Base-by-base conservation (phyloP, 371 early-diverging fungal species). In the Zopfochytrium polystomum region DNA sequence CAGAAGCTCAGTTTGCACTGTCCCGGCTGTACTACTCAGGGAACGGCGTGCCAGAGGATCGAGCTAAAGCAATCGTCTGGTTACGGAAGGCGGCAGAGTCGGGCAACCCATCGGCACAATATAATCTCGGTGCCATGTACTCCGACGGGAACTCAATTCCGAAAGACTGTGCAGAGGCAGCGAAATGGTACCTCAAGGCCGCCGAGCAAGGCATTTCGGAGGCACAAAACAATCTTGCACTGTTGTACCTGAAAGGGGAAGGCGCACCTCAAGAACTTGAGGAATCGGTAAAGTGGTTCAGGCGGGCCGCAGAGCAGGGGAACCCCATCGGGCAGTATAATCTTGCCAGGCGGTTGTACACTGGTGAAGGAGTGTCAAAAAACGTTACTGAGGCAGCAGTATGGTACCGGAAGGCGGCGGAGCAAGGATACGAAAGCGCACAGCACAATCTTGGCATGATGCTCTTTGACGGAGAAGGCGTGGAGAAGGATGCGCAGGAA, bases 381-480 rank as follows among this genome's bases (percentile, higher is more conserved):
- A 32, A 52, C 23, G 26, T 35, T 27, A 27, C 1, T 11, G 13
- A 30, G 31, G 73, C 71, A n/a, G 32, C 66, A 7, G 53, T 58
- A 23, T 74, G 72, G 72, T 72, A 63, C 31, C 35, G 23, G 43
- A 58, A 34, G 34, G 31, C 71, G 30, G 63, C 60, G 27, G 42
- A 54, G 11, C 25, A 48, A 32, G 64, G 65, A 26, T 56, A 73
- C 47, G 49, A 62, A 2, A 61, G 53, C 54, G 74, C 75, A 35
- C 57, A 62, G 30, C 63, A 61, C 54, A 66, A 62, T 18, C 22
- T 74, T 23, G 74, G 74, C 46, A 54, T 6, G 31, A 51, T 60
- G 47, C 70, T 72, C 11, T 70, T 74, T 3, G 73, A 84, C 51
- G 85, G 85, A 1, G 58, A 57, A n/a, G 86, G 89, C 47, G 73